These are phyloP conservation scores for Aegilops umbellulata DNA, from an alignment of 176 grass and related monocot genomes.

Conservation along the genomic window DNA sequence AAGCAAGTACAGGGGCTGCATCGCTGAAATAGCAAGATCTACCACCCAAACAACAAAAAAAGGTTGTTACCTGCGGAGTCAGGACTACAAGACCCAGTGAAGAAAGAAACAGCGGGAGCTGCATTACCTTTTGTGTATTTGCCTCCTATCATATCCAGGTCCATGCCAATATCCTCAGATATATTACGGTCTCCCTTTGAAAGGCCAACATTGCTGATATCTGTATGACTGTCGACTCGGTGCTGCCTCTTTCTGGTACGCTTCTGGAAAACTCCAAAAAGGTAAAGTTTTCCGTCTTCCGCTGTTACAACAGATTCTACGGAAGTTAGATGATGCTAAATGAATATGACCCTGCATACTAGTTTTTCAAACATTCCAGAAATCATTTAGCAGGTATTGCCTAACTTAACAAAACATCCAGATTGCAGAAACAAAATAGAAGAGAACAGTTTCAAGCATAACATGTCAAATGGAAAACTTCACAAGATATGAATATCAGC, in stretches of 20 bases:
- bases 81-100: neutral
- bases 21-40: constrained; percentile 3
- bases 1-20: neutral
- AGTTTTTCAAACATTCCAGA: constrained; percentile 15
- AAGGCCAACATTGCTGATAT: constrained; percentile 11
- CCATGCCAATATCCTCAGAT: constrained; percentile 19
- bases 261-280: constrained; percentile 76
- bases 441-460: neutral
- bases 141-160: neutral
- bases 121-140: neutral
- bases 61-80: neutral
- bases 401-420: constrained; percentile 3
- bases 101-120: constrained; percentile 20
- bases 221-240: constrained; percentile 11
- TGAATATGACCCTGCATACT: neutral
- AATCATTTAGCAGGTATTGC: neutral
- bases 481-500: neutral
- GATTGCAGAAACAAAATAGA: neutral
- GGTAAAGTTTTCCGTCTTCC: constrained; percentile 48
- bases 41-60: neutral
- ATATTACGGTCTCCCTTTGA: neutral
- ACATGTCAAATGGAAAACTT: neutral
- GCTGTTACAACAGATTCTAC: constrained; percentile 37
- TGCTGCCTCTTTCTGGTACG: constrained; percentile 18
- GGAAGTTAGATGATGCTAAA: constrained; percentile 22